Conservation (phyloP, 1,284 basidiomycete genomes). For the Naganishia cerealis region DNA sequence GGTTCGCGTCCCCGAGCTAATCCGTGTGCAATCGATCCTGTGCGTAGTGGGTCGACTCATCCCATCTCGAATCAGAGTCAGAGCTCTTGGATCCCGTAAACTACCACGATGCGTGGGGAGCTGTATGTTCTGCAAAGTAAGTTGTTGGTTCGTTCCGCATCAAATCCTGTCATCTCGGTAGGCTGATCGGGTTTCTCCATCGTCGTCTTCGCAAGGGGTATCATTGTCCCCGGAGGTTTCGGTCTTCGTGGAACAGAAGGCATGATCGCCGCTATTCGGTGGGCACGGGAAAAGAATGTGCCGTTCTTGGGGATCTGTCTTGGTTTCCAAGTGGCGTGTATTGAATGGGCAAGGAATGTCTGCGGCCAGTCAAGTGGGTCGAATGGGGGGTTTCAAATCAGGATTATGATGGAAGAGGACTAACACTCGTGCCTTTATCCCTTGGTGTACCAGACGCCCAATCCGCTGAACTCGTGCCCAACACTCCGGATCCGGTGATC, state of each 20-base stretch:
- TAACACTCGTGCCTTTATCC: neutral
- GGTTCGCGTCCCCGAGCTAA: constrained; percentile 1
- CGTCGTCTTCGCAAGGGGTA: constrained; percentile 66
- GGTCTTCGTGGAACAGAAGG: constrained; percentile 91
- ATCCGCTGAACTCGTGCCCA: constrained; percentile 75
- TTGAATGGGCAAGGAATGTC: constrained; percentile 91
- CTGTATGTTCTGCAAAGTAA: constrained; percentile 83
- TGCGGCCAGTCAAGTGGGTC: constrained; percentile 59
- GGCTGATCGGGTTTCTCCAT: constrained; percentile 29
- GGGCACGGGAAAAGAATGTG: constrained; percentile 90
- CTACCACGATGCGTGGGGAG: constrained; percentile 95
- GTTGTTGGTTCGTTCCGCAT: constrained; percentile 41
- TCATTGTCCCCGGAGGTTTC: constrained; percentile 94
- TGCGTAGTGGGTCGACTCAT: constrained; percentile 91
- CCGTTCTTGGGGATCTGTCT: constrained; percentile 97
- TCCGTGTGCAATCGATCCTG: constrained; percentile 12
- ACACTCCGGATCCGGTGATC: constrained; percentile 69
- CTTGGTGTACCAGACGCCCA: constrained; percentile 67
- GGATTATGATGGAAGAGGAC: neutral
- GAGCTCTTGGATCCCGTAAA: constrained; percentile 77
- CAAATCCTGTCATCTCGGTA: neutral
- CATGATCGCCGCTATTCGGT: constrained; percentile 95
- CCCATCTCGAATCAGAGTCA: constrained; percentile 78
- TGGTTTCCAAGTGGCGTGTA: constrained; percentile 94
- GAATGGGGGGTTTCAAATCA: neutral